Evolutionary conservation across 2,329 filamentous ascomycete species (phyloP).

Genomic region (Arthrobotrys musiformis): DNA sequence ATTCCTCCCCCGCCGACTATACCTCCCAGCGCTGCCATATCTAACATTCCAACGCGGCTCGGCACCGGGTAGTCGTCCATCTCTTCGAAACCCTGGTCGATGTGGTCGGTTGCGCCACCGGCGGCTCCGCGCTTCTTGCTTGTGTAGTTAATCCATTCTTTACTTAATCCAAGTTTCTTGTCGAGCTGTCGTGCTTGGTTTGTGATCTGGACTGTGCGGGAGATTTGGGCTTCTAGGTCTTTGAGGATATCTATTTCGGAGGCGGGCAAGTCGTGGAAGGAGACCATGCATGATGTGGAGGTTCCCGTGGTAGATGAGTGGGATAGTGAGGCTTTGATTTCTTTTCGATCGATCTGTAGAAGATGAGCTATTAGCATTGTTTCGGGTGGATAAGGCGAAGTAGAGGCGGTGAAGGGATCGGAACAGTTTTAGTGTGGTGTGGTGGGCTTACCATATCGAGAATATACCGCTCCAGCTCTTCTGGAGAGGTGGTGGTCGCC

Average conservation of each 20-base stretch:
- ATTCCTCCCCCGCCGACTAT: conserved; percentile 29
- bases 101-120: conserved; percentile 24
- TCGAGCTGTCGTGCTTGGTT: conserved; percentile 69
- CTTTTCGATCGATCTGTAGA: conserved; percentile 59
- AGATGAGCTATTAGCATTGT: not conserved
- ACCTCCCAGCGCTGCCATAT: conserved; percentile 11
- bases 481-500: conserved; percentile 55
- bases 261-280: conserved; percentile 59
- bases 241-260: conserved; percentile 62
- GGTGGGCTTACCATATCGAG: conserved; percentile 58
- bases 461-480: conserved; percentile 58
- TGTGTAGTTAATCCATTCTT: conserved; percentile 70
- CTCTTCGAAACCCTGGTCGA: conserved; percentile 51
- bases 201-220: conserved; percentile 67
- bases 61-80: conserved; percentile 50
- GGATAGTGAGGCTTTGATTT: conserved; percentile 60
- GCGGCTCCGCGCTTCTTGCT: conserved; percentile 61
- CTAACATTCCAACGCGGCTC: conserved; percentile 29
- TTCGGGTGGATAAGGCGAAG: not conserved
- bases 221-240: conserved; percentile 67
- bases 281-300: conserved; percentile 57
- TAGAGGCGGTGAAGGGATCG: too few relatives aligned
- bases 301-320: conserved; percentile 58
- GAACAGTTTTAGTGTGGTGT: too few relatives aligned
- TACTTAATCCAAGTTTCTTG: conserved; percentile 68